Evolutionary conservation across 2,329 filamentous ascomycete species (phyloP).

Genomic region (Tympanopsis confertula): DNA sequence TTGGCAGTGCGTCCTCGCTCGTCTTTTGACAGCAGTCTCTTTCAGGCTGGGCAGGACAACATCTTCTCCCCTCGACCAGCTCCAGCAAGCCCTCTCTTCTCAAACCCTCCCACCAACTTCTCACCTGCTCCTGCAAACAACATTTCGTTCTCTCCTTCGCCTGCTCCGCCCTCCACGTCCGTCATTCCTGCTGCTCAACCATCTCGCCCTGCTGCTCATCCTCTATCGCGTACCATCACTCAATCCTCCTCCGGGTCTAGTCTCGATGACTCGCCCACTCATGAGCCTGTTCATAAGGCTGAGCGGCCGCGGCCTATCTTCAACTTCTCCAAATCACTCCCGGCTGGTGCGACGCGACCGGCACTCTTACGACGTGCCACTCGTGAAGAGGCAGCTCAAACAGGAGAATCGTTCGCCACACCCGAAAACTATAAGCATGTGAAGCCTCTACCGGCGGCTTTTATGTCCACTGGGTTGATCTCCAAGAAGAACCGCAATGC

Average conservation of each 20-base stretch:
- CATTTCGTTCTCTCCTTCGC: not conserved
- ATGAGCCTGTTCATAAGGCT: slow-evolving; percentile 41
- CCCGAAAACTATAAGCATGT: slow-evolving; percentile 67
- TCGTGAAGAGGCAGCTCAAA: slow-evolving; percentile 28
- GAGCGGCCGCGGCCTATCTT: slow-evolving; percentile 34
- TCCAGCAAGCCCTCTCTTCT: not conserved
- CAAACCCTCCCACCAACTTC: not conserved
- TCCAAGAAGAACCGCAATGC: slow-evolving; percentile 82
- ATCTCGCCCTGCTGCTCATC: slow-evolving; percentile 40
- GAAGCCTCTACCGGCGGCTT: slow-evolving; percentile 69
- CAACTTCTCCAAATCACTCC: slow-evolving; percentile 67
- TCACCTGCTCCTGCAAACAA: not conserved
- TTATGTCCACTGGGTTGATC: slow-evolving; percentile 87
- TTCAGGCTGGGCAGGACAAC: no score
- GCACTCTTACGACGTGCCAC: slow-evolving; percentile 32
- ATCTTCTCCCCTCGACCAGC: no score
- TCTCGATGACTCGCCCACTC: slow-evolving; percentile 58
- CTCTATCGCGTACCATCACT: slow-evolving; percentile 74
- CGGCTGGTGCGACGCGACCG: slow-evolving; percentile 48
- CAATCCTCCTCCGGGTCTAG: slow-evolving; percentile 78
- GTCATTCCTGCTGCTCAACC: not conserved
- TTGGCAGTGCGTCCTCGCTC: not conserved
- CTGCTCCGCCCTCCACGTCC: not conserved
- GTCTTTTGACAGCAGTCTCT: no score
- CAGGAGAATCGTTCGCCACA: slow-evolving; percentile 51